Conservation (phyloP, 441 rosid species). For the Euphorbia corollata region DNA sequence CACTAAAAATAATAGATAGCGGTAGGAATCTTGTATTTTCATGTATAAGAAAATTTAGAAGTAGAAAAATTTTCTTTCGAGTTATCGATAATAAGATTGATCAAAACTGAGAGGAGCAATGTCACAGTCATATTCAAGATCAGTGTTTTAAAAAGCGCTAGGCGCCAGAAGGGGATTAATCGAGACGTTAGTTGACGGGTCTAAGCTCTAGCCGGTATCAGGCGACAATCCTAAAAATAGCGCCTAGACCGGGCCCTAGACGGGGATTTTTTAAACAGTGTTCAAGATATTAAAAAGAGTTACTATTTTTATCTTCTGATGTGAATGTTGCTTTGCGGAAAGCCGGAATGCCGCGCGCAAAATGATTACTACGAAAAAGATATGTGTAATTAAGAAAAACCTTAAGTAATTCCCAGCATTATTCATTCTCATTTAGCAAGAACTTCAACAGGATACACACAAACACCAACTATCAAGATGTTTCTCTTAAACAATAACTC, state of each 20-base stretch:
- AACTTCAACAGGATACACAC: not conserved
- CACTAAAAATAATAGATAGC: no score
- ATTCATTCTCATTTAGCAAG: not conserved
- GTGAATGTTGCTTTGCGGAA: constrained; percentile 41
- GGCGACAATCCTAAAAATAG: no score
- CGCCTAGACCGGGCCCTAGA: no score
- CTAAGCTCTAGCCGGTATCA: not conserved
- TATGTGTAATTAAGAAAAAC: not conserved
- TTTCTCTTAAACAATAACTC: not conserved
- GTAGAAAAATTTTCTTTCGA: not conserved
- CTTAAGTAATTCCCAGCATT: not conserved
- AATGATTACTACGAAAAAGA: constrained; percentile 44
- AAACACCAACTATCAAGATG: not conserved
- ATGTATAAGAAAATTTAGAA: not conserved
- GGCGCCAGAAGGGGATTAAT: no score
- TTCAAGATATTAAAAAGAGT: not conserved
- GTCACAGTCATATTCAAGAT: no score
- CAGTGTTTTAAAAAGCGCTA: no score
- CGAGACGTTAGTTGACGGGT: no score
- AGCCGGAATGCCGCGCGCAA: constrained; percentile 71
- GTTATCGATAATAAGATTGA: not conserved
- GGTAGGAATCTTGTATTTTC: no score
- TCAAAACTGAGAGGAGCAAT: not conserved
- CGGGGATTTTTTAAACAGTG: no score
- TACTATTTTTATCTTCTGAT: constrained; percentile 25